Evolutionary conservation across 805 yeast genomes (phyloP).

Genomic region (Saccharomycopsis synnaedendra): DNA sequence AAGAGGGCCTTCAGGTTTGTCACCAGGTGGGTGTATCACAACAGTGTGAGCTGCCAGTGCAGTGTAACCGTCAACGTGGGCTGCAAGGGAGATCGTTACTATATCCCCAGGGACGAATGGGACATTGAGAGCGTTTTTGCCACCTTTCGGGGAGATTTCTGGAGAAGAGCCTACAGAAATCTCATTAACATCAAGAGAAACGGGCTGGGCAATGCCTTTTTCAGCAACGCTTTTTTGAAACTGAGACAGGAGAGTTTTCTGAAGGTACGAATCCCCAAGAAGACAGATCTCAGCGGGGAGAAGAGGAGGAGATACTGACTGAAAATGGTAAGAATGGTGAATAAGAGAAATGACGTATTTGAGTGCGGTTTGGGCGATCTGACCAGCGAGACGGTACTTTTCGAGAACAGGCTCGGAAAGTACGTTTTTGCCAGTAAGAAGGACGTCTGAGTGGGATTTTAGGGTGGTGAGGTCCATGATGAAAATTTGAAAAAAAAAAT

Average conservation of each 20-base stretch:
- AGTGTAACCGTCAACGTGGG: constrained; percentile 92
- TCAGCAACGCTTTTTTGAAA: constrained; percentile 61
- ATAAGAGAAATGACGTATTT: constrained; percentile 54
- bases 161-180: constrained; percentile 76
- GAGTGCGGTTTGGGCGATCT: constrained; percentile 75
- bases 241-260: constrained; percentile 43
- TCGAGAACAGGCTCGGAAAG: constrained; percentile 52
- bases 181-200: constrained; percentile 75
- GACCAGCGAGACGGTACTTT: constrained; percentile 84
- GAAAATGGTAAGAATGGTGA: constrained; percentile 61
- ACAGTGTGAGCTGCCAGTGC: constrained; percentile 78
- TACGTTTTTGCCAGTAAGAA: constrained; percentile 62
- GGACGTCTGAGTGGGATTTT: constrained; percentile 60
- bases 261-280: constrained; percentile 67
- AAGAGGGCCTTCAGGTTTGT: constrained; percentile 51
- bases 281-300: constrained; percentile 65
- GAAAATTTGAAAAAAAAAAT: background rate
- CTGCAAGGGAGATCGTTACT: constrained; percentile 76
- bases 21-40: constrained; percentile 52
- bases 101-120: constrained; percentile 66
- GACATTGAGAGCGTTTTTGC: constrained; percentile 17
- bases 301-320: constrained; percentile 32
- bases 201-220: constrained; percentile 91
- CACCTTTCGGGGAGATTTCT: constrained; percentile 41
- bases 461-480: constrained; percentile 66